phyloP scores from a whole-genome alignment of 164 flowering plant species.

The Magnolia officinalis region DNA sequence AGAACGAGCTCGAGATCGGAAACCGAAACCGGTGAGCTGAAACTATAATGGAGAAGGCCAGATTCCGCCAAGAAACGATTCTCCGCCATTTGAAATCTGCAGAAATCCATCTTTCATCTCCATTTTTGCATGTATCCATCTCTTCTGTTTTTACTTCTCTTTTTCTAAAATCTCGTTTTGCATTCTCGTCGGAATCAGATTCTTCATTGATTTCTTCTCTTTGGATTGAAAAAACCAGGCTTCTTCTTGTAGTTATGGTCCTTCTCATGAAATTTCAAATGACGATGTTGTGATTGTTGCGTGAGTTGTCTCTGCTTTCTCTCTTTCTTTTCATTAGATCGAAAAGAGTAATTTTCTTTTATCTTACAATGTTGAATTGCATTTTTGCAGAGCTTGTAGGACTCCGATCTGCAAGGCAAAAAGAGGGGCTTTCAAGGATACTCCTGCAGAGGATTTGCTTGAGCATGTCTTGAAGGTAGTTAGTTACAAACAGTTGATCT shows the following conservation, averaged over 20 bases:
- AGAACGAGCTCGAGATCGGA: too few species aligned
- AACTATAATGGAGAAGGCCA: constrained; percentile 1
- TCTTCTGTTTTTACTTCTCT: neutral
- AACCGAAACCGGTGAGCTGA: too few species aligned
- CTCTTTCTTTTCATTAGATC: too few species aligned
- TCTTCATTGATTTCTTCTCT: neutral
- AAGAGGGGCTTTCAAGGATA: constrained; percentile 74
- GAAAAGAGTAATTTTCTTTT: neutral
- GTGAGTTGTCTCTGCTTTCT: too few species aligned
- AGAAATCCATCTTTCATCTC: neutral
- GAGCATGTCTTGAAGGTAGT: constrained; percentile 58
- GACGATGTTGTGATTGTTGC: constrained; percentile 47
- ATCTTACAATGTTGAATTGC: neutral
- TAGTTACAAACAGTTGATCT: constrained; percentile 4
- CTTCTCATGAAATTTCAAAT: neutral
- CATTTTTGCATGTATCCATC: constrained; percentile 1
- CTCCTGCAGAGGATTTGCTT: constrained; percentile 65
- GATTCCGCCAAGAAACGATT: neutral
- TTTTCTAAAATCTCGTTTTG: neutral
- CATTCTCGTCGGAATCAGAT: neutral
- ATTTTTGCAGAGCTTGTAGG: constrained; percentile 49
- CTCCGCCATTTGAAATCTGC: neutral
- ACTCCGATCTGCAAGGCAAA: constrained; percentile 67
- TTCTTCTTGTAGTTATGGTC: neutral
- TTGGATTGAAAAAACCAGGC: too few species aligned